These are phyloP conservation scores for Thelonectria blattea DNA, from an alignment of 2,329 filamentous ascomycete genomes.

Conservation along the genomic window DNA sequence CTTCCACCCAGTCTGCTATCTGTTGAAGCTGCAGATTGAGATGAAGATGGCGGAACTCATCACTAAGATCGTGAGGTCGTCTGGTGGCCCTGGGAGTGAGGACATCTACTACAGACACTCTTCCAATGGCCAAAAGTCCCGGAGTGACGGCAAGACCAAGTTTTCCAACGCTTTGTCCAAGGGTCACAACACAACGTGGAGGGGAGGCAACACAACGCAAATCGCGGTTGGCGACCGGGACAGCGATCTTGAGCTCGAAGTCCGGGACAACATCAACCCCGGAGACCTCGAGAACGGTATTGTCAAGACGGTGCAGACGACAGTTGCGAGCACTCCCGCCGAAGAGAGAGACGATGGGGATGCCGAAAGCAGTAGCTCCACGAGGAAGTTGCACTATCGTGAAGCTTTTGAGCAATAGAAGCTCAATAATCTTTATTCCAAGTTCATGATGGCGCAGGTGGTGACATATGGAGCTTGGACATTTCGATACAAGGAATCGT, in stretches of 20 bases:
- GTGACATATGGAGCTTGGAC: background rate
- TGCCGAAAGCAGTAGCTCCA: constrained; percentile 28
- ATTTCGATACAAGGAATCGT: background rate
- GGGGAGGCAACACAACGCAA: constrained; percentile 1
- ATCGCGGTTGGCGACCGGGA: constrained; percentile 22
- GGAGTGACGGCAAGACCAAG: background rate
- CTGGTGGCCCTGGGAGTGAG: background rate
- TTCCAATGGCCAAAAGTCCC: constrained; percentile 6
- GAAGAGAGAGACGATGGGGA: constrained; percentile 5
- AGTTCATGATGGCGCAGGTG: background rate
- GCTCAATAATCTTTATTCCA: background rate
- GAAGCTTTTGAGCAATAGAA: background rate
- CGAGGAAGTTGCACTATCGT: constrained; percentile 21
- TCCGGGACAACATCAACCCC: background rate
- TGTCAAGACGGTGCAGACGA: constrained; percentile 31
- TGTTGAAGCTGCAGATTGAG: constrained; percentile 57
- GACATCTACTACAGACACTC: constrained; percentile 22
- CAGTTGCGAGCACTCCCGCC: constrained; percentile 13
- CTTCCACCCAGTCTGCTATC: constrained; percentile 54
- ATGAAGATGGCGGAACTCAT: constrained; percentile 59
- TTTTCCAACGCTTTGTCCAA: background rate
- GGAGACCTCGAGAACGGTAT: constrained; percentile 17
- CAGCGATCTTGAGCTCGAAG: constrained; percentile 9
- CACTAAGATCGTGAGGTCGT: constrained; percentile 39
- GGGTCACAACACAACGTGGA: background rate